Base-by-base conservation (phyloP, 352 stramenopile species). In the Phytophthora aleatoria region DNA sequence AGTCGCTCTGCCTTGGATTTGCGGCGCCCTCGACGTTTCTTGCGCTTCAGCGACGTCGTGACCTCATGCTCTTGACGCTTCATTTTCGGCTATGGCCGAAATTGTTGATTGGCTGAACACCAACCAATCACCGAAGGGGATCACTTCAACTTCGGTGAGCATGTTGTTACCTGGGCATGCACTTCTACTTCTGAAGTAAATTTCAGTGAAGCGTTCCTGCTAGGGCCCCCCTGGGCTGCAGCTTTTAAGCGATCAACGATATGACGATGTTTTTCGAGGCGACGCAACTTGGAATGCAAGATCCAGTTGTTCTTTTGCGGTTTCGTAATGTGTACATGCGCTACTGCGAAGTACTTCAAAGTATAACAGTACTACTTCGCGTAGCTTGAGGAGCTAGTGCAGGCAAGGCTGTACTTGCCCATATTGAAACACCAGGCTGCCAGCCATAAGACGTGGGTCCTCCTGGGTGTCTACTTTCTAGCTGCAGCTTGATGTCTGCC, bases 1-100 rank as follows among this genome's bases (percentile, higher is more conserved):
- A 89, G 59, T 26, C 81, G 79, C 68, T 90, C 76, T 2, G 76
- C 66, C 58, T 84, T 84, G 55, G 75, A 81, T 61, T 81, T 84
- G 61, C 70, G 69, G 7, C 64, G 65, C 5, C 76, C 76, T 50
- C 67, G 73, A 15, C 73, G 33, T 62, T 73, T 77, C 56, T 74
- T 76, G 50, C 67, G 59, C 49, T 64, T 60, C 27, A 38, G 39
- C 16, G 26, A 8, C 26, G 26, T 6, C 33, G 2, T 9, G 5
- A n/a, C 39, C 39, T 45, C 39, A 45, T 45, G 7, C 5, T 28
- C 36, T 53, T 39, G 27, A 44, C 63, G 57, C 35, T 66, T 67
- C 63, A 71, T 71, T 57, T 59, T 55, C 36, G 27, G 16, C 20
- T 58, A 24, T 30, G 24, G 42, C 8, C 7, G 31, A 58, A 54